Percentiles rank a stretch among this genome's conserved stretches.
Conservation (phyloP, 2,329 filamentous ascomycete species). For the Phyllosticta paracitricarpa region DNA sequence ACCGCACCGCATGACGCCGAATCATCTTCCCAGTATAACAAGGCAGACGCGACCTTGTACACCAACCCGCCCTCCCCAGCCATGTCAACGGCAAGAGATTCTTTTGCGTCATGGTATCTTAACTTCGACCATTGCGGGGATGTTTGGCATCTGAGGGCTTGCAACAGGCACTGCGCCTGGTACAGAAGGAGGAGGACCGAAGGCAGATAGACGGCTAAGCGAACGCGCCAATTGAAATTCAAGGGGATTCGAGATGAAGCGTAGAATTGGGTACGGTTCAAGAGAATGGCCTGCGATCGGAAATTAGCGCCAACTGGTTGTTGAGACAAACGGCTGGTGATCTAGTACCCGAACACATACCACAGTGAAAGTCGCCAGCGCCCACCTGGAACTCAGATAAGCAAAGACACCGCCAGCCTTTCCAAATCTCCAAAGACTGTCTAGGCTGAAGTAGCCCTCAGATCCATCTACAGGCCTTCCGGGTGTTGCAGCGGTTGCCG, state of each 20-base stretch:
- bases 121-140: slow-evolving; percentile 36
- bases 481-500: slow-evolving; percentile 22
- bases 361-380: slow-evolving; percentile 74
- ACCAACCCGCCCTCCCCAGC: slow-evolving; percentile 56
- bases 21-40: slow-evolving; percentile 68
- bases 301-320: background rate
- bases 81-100: slow-evolving; percentile 36
- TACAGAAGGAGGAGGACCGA: slow-evolving; percentile 60
- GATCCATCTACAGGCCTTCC: slow-evolving; percentile 20
- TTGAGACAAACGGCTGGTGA: background rate
- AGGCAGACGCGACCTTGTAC: slow-evolving; percentile 58
- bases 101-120: slow-evolving; percentile 36
- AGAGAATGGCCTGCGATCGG: slow-evolving; percentile 55
- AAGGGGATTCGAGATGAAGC: slow-evolving; percentile 76
- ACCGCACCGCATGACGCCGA: slow-evolving; percentile 64
- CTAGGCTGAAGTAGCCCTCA: slow-evolving; percentile 30
- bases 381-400: slow-evolving; percentile 89
- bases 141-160: slow-evolving; percentile 87
- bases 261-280: slow-evolving; percentile 91
- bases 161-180: slow-evolving; percentile 62
- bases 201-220: slow-evolving; percentile 58
- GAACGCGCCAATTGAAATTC: slow-evolving; percentile 61
- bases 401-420: slow-evolving; percentile 79
- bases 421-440: slow-evolving; percentile 38
- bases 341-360: slow-evolving; percentile 29